Evolutionary conservation across 2,329 filamentous ascomycete species (phyloP).

Genomic region (Cercospora sp.): DNA sequence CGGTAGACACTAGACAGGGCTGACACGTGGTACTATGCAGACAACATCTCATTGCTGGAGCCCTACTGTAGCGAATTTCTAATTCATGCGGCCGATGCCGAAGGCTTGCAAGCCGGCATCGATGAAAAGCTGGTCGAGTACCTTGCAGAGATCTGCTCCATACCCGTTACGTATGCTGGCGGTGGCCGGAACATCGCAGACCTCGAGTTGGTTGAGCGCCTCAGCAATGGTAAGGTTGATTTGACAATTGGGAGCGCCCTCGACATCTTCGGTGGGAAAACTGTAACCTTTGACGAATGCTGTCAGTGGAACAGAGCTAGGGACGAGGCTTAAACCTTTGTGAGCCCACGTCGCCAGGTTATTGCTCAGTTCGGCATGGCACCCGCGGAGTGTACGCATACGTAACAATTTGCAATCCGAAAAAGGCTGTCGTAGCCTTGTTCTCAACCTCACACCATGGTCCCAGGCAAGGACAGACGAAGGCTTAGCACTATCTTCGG

Average conservation of each 20-base stretch:
- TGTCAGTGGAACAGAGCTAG: constrained; percentile 71
- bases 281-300: constrained; percentile 86
- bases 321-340: constrained; percentile 12
- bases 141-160: constrained; percentile 80
- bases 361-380: constrained; percentile 9
- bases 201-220: constrained; percentile 73
- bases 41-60: constrained; percentile 76
- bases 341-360: not conserved
- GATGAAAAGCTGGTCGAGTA: constrained; percentile 78
- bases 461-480: constrained; percentile 8
- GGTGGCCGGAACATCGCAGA: constrained; percentile 83
- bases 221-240: constrained; percentile 82
- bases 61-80: constrained; percentile 96
- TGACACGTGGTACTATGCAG: constrained; percentile 48
- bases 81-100: constrained; percentile 95
- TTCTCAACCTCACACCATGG: not conserved
- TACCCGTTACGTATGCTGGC: constrained; percentile 94
- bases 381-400: not conserved
- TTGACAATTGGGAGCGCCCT: constrained; percentile 94
- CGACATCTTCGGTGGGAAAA: constrained; percentile 89
- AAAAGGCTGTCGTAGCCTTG: constrained; percentile 2
- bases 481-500: constrained; percentile 13
- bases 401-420: not conserved
- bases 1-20: constrained; percentile 18
- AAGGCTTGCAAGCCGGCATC: constrained; percentile 87